Conservation (phyloP, 1,284 basidiomycete species). For the Puccinia horiana region DNA sequence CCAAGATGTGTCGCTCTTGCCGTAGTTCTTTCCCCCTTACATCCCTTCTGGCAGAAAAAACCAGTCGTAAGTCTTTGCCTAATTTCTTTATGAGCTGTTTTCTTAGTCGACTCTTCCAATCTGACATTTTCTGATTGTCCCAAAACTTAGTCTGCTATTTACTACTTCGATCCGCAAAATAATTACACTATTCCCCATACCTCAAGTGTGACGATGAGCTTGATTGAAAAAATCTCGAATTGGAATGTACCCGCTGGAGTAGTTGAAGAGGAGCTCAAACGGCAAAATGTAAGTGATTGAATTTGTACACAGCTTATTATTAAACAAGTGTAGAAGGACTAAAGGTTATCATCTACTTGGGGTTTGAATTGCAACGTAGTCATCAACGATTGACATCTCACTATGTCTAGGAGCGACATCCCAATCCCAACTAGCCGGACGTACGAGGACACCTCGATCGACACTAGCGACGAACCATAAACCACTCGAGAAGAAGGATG, state of each 20-base stretch:
- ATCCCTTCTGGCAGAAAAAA: constrained; percentile 50
- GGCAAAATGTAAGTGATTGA: constrained; percentile 78
- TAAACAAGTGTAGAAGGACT: constrained; percentile 13
- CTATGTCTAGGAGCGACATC: constrained; percentile 89
- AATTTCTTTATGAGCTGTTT: neutral
- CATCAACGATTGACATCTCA: constrained; percentile 94
- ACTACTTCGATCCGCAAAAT: constrained; percentile 61
- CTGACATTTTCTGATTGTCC: neutral
- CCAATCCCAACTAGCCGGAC: constrained; percentile 72
- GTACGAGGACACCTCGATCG: constrained; percentile 64
- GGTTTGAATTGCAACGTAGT: constrained; percentile 62
- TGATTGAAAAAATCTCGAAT: constrained; percentile 82
- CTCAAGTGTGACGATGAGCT: constrained; percentile 74
- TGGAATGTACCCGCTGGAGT: constrained; percentile 87
- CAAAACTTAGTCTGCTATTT: constrained; percentile 59
- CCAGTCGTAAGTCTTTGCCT: constrained; percentile 35
- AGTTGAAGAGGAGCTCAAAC: constrained; percentile 89
- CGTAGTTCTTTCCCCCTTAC: constrained; percentile 42
- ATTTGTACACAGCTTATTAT: constrained; percentile 37
- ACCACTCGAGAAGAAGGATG: constrained; percentile 92
- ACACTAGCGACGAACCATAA: constrained; percentile 52
- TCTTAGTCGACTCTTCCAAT: neutral
- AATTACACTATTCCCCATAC: constrained; percentile 67
- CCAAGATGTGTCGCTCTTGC: constrained; percentile 78
- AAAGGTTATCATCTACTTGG: neutral